Evolutionary conservation across 108 stramenopile genomes (phyloP), one percentile per base, ranked within the genome.

Genomic region (Seminavis robusta): DNA sequence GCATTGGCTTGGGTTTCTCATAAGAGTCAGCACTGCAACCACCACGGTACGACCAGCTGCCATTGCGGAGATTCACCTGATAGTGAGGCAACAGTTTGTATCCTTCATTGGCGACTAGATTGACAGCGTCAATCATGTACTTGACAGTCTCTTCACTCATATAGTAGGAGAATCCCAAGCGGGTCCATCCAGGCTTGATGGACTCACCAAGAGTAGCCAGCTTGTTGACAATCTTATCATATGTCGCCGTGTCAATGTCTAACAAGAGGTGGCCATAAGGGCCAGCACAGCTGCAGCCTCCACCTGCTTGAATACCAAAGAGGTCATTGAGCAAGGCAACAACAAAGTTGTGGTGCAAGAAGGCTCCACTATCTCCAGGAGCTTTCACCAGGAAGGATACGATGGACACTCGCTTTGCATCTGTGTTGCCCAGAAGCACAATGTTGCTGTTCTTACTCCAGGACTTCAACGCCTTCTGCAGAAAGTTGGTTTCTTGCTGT

Each of bases 271-370:
- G 62, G 19, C 49, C 53, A 32, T 47, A 73, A 2, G 69, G 74
- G 19, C 79, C 79, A 24, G 79, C 79, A 50, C 79, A 81, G 46
- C 56, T 33, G 40, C 79, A 81, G 6, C 79, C 79, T 5, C 66
- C 65, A 20, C 79, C 51, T 34, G 7, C 34, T 59, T 88, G 87
- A 21, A 88, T 73, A 2, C 87, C 87, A 42, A 77, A 88, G 11
- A 88, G 48, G 59, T 88, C 87, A 67, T 79, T 79, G 30, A 86
- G 57, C 11, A 86, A 69, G 15, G 76, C 81, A 20, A 56, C 55
- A 33, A 86, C 87, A 43, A 84, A 84, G 43, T 79, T 71, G 46
- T 66, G 79, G 56, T 88, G 87, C n/a, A 24, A 88, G 65, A 65
- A 77, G n/a, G 81, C 45, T 27, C 19, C 41, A 11, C 36, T 36